phyloP scores from a whole-genome alignment of 495 filamentous ascomycete genomes.

The Baudoinia panamericana region DNA sequence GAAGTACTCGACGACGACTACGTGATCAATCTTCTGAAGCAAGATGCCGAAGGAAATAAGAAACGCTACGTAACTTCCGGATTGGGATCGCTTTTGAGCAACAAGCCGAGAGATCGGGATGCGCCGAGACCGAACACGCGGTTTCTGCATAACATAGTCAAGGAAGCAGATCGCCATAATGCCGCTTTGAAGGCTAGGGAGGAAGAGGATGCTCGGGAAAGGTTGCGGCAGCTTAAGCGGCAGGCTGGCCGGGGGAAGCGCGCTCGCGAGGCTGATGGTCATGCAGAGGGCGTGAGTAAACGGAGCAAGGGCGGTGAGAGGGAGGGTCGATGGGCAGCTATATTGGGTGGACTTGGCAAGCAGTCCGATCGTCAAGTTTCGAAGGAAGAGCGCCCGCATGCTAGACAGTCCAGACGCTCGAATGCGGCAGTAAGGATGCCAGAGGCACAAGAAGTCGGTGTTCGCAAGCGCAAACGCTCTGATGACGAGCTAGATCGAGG shows the following conservation, averaged over 20 bases:
- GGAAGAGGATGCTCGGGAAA: conserved; percentile 47
- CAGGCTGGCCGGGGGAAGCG: conserved; percentile 25
- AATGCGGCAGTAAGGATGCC: neutral
- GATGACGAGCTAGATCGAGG: no score
- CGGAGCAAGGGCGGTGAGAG: conserved; percentile 3
- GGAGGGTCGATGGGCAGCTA: conserved; percentile 12
- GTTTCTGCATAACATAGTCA: conserved; percentile 79
- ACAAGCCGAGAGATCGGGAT: neutral
- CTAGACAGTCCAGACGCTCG: neutral
- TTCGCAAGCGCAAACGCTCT: no score
- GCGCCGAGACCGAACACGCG: conserved; percentile 84
- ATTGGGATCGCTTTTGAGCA: neutral
- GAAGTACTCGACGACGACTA: conserved; percentile 14
- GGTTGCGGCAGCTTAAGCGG: conserved; percentile 39
- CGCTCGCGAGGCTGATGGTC: conserved; percentile 7
- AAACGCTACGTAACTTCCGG: neutral
- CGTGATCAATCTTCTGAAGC: conserved; percentile 9
- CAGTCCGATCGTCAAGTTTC: neutral
- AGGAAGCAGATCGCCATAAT: conserved; percentile 82
- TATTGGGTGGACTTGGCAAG: conserved; percentile 3
- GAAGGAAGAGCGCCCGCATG: neutral
- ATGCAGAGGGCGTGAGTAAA: conserved; percentile 3
- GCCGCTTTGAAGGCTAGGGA: conserved; percentile 73
- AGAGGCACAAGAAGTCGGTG: no score
- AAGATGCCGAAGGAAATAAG: conserved; percentile 11